These are phyloP conservation scores for Phaeosphaeria sp. DNA, from an alignment of 2,329 filamentous ascomycete species.

Conservation along the genomic window DNA sequence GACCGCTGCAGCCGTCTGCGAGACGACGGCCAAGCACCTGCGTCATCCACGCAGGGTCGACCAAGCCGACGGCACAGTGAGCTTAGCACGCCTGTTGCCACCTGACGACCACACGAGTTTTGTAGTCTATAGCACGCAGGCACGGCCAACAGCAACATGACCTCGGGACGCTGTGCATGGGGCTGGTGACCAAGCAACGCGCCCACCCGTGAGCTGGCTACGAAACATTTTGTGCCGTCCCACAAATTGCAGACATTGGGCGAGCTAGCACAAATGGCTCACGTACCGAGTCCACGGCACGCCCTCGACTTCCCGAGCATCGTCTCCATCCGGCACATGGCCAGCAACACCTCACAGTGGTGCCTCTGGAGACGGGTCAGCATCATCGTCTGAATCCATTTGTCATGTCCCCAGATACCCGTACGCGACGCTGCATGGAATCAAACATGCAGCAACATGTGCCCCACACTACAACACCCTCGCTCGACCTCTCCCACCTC, in stretches of 20 bases:
- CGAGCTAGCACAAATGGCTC: conserved; percentile 2
- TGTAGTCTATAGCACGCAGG: too few species aligned
- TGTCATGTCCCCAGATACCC: not conserved
- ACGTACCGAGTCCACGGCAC: conserved; percentile 4
- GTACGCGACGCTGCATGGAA: not conserved
- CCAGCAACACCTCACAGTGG: too few species aligned
- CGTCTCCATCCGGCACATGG: not conserved
- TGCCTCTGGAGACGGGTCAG: too few species aligned
- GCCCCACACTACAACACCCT: conserved; percentile 18
- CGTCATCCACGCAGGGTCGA: conserved; percentile 1
- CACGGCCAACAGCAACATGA: not conserved
- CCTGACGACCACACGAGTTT: too few species aligned
- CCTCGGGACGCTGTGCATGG: not conserved
- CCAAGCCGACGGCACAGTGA: conserved; percentile 11
- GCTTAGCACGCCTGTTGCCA: conserved; percentile 3
- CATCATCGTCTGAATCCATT: not conserved
- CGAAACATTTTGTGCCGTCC: conserved; percentile 6
- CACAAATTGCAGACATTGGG: conserved; percentile 8
- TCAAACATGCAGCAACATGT: conserved; percentile 14
- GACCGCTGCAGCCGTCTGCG: conserved; percentile 7
- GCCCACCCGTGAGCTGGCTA: not conserved
- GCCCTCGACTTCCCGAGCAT: not conserved
- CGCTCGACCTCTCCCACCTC: conserved; percentile 10
- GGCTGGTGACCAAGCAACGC: not conserved
- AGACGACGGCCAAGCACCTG: conserved; percentile 4